phyloP scores from a whole-genome alignment of 169 alveolate genomes.

The Cryptosporidium ryanae region DNA sequence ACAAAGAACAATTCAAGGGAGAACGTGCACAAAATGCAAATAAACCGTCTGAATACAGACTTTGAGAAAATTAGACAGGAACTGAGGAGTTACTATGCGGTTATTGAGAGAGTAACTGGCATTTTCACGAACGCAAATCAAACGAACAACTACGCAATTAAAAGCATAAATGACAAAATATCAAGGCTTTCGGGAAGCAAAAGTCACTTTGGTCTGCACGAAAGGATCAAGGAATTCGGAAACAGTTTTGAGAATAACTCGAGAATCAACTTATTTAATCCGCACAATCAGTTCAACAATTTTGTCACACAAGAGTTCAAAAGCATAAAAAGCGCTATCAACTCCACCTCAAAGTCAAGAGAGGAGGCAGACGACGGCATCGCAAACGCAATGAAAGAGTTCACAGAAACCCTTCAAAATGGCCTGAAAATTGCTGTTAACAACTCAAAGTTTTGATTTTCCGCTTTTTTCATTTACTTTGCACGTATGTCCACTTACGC shows the following conservation, averaged over 20 bases:
- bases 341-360: slow-evolving; percentile 47
- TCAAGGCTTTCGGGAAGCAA: slow-evolving; percentile 20
- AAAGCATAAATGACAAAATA: slow-evolving; percentile 40
- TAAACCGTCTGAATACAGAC: not conserved
- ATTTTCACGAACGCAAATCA: slow-evolving; percentile 36
- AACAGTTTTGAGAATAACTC: slow-evolving; percentile 52
- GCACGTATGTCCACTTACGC: too few species aligned
- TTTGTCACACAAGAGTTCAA: slow-evolving; percentile 56
- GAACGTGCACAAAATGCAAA: slow-evolving; percentile 8
- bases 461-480: not conserved
- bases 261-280: slow-evolving; percentile 37
- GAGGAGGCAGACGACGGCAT: slow-evolving; percentile 70
- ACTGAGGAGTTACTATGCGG: slow-evolving; percentile 2
- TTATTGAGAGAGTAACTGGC: slow-evolving; percentile 21
- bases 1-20: slow-evolving; percentile 1
- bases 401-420: slow-evolving; percentile 68
- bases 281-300: slow-evolving; percentile 60
- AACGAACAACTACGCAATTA: slow-evolving; percentile 19
- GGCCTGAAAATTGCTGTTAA: slow-evolving; percentile 68
- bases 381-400: slow-evolving; percentile 69
- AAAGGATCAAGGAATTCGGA: slow-evolving; percentile 35
- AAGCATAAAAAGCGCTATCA: slow-evolving; percentile 48
- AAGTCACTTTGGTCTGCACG: slow-evolving; percentile 17
- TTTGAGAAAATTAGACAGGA: slow-evolving; percentile 17
- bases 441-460: slow-evolving; percentile 20